phyloP scores from a whole-genome alignment of 176 grass and related monocot genomes.

The Rhynchospora pubera region DNA sequence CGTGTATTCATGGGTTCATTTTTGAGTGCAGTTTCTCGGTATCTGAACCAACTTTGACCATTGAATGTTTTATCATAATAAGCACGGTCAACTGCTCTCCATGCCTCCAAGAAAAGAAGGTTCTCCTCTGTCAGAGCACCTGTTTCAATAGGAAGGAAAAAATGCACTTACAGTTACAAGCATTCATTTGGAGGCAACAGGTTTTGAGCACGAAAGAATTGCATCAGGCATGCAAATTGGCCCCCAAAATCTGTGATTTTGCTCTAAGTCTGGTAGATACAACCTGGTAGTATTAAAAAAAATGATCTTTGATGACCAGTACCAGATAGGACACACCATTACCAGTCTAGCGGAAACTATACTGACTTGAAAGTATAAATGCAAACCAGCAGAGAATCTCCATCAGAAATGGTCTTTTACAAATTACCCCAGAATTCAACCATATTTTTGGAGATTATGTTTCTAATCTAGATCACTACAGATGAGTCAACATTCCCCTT shows the following conservation, averaged over 20 bases:
- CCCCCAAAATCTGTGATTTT: neutral
- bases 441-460: neutral
- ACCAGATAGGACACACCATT: neutral
- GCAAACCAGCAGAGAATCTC: neutral
- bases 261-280: neutral
- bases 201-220: neutral
- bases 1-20: slow-evolving; percentile 88
- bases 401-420: neutral
- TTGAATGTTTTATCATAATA: slow-evolving; percentile 98
- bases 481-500: neutral
- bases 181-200: neutral
- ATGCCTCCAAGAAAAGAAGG: slow-evolving; percentile 91
- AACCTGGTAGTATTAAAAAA: neutral
- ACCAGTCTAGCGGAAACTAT: neutral
- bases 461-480: neutral
- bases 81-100: slow-evolving; percentile 77
- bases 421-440: neutral
- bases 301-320: neutral
- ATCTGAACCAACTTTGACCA: slow-evolving; percentile 92
- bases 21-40: slow-evolving; percentile 70
- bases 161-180: slow-evolving; percentile 11
- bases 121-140: slow-evolving; percentile 88
- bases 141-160: slow-evolving; percentile 26
- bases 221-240: neutral
- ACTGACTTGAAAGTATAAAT: neutral